Evolutionary conservation across 2,329 filamentous ascomycete genomes (phyloP), one percentile per base, ranked within the genome.

Genomic region (Fusarium penzigii): DNA sequence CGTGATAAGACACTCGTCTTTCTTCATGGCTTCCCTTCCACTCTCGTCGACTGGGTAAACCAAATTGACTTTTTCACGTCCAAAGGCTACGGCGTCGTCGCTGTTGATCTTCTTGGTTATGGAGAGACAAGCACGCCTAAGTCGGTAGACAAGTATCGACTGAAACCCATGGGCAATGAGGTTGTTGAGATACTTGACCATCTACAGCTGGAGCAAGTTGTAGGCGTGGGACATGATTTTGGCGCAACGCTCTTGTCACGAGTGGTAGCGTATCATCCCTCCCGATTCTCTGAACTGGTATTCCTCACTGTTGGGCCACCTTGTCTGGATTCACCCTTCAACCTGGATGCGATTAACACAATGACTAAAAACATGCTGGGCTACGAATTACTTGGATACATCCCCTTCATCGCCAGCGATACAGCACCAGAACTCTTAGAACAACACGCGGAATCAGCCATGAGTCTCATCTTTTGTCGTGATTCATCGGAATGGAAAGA

Each of bases 1-100:
- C 47, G 41, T 7, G 49, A 60, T 8, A 56, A 65, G 5, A 77
- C 75, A 0, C 61, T 80, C 5, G 64, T 81, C 13, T 68, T 81
- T 49, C 67, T 80, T 12, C 78, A 80, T 55, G 77, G 78, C 34
- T 78, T 78, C 45, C 77, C 78, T 29, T 78, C 75, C 5, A 74
- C 73, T 36, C 66, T 70, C 12, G 64, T 69, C 34, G 77, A 80
- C 64, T 81, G 76, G 73, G 51, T 64, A 4, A 59, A 67, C 48
- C 74, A 78, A 49, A 64, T 76, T 5, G 39, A 49, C 0, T 55
- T 68, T 49, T 70, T 79, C 45, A 56, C 63, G 1, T 47, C 62
- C 0, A 34, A 53, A 2, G 75, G 75, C 1, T 74, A 78, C 49
- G 77, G 78, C 0, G 60, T 79, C 12, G 44, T 80, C 1, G 75